Base-by-base conservation (phyloP, 805 yeast species). In the Monosporozyma aerobia region DNA sequence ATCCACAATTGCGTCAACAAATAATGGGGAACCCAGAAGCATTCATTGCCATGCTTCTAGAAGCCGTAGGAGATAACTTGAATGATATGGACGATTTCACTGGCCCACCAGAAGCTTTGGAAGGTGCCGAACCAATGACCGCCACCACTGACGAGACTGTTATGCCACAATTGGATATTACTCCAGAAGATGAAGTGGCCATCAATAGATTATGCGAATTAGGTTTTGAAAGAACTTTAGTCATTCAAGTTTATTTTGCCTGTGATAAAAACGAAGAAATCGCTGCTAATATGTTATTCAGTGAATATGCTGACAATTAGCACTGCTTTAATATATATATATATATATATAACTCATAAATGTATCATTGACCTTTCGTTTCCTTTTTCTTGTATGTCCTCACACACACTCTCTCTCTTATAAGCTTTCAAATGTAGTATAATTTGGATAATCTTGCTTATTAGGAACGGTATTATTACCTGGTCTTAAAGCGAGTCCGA, bases 241-340 rank as follows among this genome's bases (percentile, higher is more conserved):
- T 87, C 46, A 81, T 90, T 55, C 96, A 90, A 73, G 96, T 95
- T 32, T 94, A 88, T 73, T 83, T 94, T 77, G 98, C 98, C 44
- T 94, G 99, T 71, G 99, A 94, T 64, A 92, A 90, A 73, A 89
- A 94, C 71, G 99, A 94, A 73, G 97, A 92, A 74, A 79, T 88
- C 63, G 90, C 99, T 44, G 99, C 98, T 23, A 94, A 94, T 73
- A 80, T 89, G 64, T 76, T 94, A 61, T 87, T 94, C 64, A 78
- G 77, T 63, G 84, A 79, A 55, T 79, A 78, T 51, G 72, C 73
- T 48, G 73, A 71, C 50, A 45, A 45, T 32, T 45, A n/a, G 19
- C 16, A 19, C 30, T 45, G 32, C 6, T 19, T 19, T n/a, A 27
- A 14, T 41, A 33, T 16, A 45, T 22, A 35, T 25, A 32, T 33